phyloP scores from a whole-genome alignment of 176 grass and related monocot genomes.

The Carex parvula region DNA sequence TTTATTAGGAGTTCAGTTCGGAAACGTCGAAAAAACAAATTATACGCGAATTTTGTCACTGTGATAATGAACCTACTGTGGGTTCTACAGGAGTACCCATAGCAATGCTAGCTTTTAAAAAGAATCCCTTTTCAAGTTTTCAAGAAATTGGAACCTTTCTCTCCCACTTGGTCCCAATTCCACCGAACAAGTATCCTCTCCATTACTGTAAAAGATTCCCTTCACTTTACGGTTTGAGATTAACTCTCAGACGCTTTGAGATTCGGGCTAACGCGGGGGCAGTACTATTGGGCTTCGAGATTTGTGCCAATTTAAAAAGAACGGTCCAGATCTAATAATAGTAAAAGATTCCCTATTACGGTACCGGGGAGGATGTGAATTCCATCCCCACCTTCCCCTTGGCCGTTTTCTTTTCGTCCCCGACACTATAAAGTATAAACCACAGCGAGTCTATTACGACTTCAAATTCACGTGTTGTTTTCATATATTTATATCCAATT shows the following conservation, averaged over 20 bases:
- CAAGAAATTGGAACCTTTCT: background rate
- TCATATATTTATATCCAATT: slow-evolving; percentile 8
- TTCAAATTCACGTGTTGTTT: slow-evolving; percentile 4
- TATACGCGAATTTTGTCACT: background rate
- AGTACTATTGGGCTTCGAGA: too few species aligned
- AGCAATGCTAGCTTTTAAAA: background rate
- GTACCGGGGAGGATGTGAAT: too few species aligned
- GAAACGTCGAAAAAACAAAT: too few species aligned
- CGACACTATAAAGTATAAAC: background rate
- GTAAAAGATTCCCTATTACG: too few species aligned
- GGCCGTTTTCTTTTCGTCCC: background rate
- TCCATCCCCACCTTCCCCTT: background rate
- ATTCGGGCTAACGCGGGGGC: too few species aligned
- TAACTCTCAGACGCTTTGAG: too few species aligned
- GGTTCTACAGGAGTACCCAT: background rate
- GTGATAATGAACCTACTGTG: background rate
- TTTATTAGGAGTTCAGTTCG: too few species aligned
- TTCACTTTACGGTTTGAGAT: too few species aligned
- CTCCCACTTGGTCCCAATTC: background rate
- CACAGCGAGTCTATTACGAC: background rate
- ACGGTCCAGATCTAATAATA: too few species aligned
- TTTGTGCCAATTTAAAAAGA: too few species aligned
- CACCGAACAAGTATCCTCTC: too few species aligned
- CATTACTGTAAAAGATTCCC: too few species aligned
- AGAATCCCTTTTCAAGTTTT: background rate